Base-by-base conservation (phyloP, 2,329 filamentous ascomycete species). In the Parasarocladium wereldwijsianum region DNA sequence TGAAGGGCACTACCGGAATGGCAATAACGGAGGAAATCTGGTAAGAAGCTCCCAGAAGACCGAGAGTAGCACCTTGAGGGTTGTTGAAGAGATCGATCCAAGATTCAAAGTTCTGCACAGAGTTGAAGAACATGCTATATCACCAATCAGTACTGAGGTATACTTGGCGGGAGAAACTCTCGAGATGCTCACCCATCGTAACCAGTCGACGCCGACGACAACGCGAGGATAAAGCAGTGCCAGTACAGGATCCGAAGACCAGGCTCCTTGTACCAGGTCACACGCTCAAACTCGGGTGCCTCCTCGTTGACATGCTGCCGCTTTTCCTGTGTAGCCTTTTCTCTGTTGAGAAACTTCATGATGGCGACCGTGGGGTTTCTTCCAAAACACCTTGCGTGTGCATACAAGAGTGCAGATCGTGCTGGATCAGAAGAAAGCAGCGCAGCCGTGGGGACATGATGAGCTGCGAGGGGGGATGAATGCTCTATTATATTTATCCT, bases 131-230 rank as follows among this genome's bases (percentile, higher is more conserved):
- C 58, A 66, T 64, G 32, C 28, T 30, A 14, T n/a, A 24, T 24
- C 23, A 24, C 6, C 23, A 6, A 7, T 11, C n/a, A 7, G 23
- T 12, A n/a, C 11, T 6, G 15, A 14, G n/a, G n/a, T 11, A 24
- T 12, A 14, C n/a, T 9, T 4, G 16, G 12, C 5, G 16, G 14
- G 15, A 27, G 17, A 6, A 16, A 12, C 6, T 18, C 8, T 21
- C 19, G 19, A 21, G 13, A 15, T 13, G 25, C 32, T 30, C 21
- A 34, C 32, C 67, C 66, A 49, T 75, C 70, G 43, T 71, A 73
- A 30, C 68, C 68, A 6, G 66, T 73, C 16, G 67, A 73, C 22
- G 69, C 68, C 19, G 68, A 73, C 9, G 66, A 68, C 33, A 73
- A 52, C 46, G 68, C 66, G 34, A 75, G 55, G 33, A 72, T 58